Conservation (phyloP, 2,329 filamentous ascomycete species). For the Teratosphaeria pseudoeucalypti region DNA sequence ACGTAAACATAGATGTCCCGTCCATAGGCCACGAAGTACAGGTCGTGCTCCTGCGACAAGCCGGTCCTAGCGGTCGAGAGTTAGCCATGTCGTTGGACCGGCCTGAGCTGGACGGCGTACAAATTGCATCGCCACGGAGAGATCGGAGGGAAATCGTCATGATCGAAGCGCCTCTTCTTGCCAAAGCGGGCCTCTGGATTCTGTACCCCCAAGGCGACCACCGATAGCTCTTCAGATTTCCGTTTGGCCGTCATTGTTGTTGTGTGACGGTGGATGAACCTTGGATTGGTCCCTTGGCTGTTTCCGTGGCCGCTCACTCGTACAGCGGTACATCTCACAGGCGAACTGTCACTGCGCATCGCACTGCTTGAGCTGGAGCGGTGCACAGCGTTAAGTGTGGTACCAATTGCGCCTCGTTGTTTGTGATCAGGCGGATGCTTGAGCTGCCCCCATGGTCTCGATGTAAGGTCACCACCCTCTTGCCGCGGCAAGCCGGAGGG, state of each 20-base stretch:
- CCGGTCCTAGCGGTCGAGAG: conserved; percentile 25
- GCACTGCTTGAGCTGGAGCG: neutral
- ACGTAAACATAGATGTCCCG: conserved; percentile 32
- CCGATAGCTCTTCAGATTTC: conserved; percentile 11
- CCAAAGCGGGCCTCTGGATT: conserved; percentile 17
- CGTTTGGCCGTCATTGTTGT: conserved; percentile 9
- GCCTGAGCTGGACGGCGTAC: neutral
- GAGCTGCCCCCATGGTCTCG: neutral
- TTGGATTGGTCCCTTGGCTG: neutral
- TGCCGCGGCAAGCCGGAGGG: neutral
- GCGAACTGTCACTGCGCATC: neutral
- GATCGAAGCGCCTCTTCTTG: conserved; percentile 12
- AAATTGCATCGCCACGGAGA: conserved; percentile 34
- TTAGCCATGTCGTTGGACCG: neutral
- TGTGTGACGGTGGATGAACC: neutral
- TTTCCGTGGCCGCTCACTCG: neutral
- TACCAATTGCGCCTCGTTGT: neutral
- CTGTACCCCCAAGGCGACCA: conserved; percentile 17
- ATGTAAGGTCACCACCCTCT: neutral
- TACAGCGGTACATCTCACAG: neutral
- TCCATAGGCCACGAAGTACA: conserved; percentile 39
- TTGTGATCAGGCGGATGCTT: neutral
- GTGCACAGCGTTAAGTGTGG: neutral
- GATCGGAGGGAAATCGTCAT: conserved; percentile 15
- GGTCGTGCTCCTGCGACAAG: conserved; percentile 35